These are phyloP conservation scores for Colletotrichum sp. DNA, from an alignment of 2,329 filamentous ascomycete species.

Conservation along the genomic window DNA sequence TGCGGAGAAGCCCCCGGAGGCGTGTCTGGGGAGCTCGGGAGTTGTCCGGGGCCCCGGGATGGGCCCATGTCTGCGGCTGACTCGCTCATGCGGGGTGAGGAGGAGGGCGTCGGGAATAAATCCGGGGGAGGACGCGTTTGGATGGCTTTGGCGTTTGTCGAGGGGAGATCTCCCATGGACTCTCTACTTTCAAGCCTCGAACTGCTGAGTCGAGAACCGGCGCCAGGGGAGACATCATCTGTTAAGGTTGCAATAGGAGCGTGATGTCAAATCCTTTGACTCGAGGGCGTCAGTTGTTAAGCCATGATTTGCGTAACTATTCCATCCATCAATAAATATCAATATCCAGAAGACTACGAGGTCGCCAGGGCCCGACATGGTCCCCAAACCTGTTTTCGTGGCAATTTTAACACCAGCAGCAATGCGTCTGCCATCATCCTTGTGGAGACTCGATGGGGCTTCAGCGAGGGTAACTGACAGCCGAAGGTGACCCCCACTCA, in stretches of 20 bases:
- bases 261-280: neutral
- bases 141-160: neutral
- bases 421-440: neutral
- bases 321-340: neutral
- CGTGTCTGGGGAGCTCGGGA: neutral
- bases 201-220: neutral
- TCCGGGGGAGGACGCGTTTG: neutral
- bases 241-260: neutral
- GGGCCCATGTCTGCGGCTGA: neutral
- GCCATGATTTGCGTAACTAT: neutral
- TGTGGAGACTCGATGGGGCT: neutral
- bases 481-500: neutral
- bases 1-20: neutral
- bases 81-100: constrained; percentile 1
- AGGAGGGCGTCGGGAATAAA: neutral
- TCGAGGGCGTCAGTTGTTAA: neutral
- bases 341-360: neutral
- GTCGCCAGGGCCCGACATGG: neutral
- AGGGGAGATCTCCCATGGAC: neutral
- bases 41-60: constrained; percentile 15
- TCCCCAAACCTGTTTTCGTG: neutral
- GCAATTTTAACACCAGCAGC: neutral
- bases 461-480: neutral
- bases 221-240: neutral
- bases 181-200: neutral